A percentile compares a stretch with the other conserved stretches of the same genome.
Conservation (phyloP, 108 stramenopile genomes). For the Aureococcus anophagefferens region DNA sequence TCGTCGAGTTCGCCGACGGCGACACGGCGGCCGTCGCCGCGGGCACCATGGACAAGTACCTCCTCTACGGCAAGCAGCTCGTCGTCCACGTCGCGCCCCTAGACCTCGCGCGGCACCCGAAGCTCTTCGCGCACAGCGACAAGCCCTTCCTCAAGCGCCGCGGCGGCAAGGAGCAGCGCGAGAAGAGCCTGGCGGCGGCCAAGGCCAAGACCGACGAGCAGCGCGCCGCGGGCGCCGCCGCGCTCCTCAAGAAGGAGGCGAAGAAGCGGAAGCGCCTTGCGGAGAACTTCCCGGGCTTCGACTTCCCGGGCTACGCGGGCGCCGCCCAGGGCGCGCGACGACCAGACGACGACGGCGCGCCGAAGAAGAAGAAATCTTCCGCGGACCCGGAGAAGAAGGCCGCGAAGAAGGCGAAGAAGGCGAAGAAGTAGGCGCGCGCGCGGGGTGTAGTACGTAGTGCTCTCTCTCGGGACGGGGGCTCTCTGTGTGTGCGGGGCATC, state of each 20-base stretch:
- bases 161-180: neutral
- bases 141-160: slow-evolving; percentile 6
- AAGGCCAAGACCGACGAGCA: no score
- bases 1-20: slow-evolving; percentile 70
- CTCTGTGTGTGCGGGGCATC: no score
- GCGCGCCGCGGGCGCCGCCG: neutral
- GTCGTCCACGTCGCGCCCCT: slow-evolving; percentile 70
- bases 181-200: neutral
- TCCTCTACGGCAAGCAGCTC: slow-evolving; percentile 71
- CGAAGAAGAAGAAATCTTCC: no score
- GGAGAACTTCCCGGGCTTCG: neutral
- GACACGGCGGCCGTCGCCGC: slow-evolving; percentile 83
- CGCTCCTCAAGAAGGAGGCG: neutral
- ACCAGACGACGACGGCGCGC: no score
- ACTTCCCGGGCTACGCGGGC: neutral
- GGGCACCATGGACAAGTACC: slow-evolving; percentile 88
- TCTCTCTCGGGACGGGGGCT: no score
- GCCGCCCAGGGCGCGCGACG: no score
- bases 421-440: no score
- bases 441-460: no score
- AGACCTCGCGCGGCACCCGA: slow-evolving; percentile 17
- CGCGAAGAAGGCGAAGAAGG: no score
- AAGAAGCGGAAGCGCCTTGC: neutral
- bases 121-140: slow-evolving; percentile 26
- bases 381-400: no score